phyloP scores from a whole-genome alignment of 2,329 filamentous ascomycete genomes.

The Eurotiales sp. region DNA sequence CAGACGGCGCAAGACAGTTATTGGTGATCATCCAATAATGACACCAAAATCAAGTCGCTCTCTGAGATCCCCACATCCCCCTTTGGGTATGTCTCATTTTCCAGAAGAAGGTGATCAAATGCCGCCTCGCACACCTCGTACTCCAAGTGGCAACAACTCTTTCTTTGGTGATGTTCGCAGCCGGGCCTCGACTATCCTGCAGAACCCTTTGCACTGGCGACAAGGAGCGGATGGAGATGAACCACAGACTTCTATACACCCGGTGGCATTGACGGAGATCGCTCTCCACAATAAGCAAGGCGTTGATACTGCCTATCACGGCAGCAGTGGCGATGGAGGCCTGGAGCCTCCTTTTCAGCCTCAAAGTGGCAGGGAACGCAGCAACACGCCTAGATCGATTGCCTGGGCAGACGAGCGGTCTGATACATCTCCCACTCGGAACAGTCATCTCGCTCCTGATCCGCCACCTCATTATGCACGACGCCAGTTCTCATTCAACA shows the following conservation, averaged over 20 bases:
- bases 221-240: slow-evolving; percentile 27
- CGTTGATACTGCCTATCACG: slow-evolving; percentile 39
- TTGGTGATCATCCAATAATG: slow-evolving; percentile 43
- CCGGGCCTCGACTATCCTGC: slow-evolving; percentile 35
- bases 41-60: slow-evolving; percentile 41
- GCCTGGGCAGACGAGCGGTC: slow-evolving; percentile 31
- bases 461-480: slow-evolving; percentile 52
- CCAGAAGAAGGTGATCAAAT: slow-evolving; percentile 60
- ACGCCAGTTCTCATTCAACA: slow-evolving; percentile 90
- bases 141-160: slow-evolving; percentile 30
- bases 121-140: slow-evolving; percentile 39
- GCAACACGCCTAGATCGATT: slow-evolving; percentile 39
- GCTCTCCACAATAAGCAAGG: slow-evolving; percentile 38
- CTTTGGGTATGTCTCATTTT: slow-evolving; percentile 83
- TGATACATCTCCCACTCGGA: slow-evolving; percentile 18
- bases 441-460: slow-evolving; percentile 22
- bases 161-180: slow-evolving; percentile 38
- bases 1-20: slow-evolving; percentile 63
- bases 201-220: slow-evolving; percentile 33
- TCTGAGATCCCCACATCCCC: slow-evolving; percentile 61
- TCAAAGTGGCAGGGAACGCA: slow-evolving; percentile 20
- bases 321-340: slow-evolving; percentile 23
- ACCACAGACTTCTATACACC: slow-evolving; percentile 51
- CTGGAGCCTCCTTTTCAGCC: slow-evolving; percentile 23
- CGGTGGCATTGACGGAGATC: slow-evolving; percentile 62